Conservation (phyloP, 768 basidiomycete genomes). For the Rhodotorula babjevae region DNA sequence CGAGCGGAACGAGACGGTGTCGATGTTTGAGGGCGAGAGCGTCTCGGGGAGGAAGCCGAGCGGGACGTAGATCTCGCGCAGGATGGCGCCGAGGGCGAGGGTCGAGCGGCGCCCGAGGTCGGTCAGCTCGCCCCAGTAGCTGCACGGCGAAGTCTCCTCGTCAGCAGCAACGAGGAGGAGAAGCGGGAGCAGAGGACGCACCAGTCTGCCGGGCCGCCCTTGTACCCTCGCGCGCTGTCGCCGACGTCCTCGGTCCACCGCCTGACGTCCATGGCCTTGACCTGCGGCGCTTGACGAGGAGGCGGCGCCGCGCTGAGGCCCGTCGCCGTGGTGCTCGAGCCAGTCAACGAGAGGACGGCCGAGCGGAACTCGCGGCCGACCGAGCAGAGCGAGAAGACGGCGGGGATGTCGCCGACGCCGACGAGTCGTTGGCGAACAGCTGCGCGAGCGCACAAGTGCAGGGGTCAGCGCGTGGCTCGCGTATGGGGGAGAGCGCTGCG, state of each 20-base stretch:
- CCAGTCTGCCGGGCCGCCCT: constrained; percentile 15
- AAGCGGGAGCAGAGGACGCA: too few relatives aligned
- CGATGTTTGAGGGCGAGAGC: neutral
- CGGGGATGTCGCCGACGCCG: constrained; percentile 24
- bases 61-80: constrained; percentile 37
- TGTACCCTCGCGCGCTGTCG: neutral
- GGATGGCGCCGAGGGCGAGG: constrained; percentile 26
- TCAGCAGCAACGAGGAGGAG: too few relatives aligned
- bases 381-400: constrained; percentile 23
- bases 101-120: constrained; percentile 40
- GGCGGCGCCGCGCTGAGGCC: neutral
- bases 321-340: too few relatives aligned
- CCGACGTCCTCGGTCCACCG: constrained; percentile 11
- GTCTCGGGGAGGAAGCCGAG: constrained; percentile 35
- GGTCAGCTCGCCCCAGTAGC: constrained; percentile 42
- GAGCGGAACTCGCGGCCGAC: constrained; percentile 22
- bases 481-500: too few relatives aligned
- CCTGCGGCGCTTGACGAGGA: neutral
- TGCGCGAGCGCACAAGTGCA: neutral
- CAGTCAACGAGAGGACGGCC: constrained; percentile 27
- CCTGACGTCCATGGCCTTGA: constrained; percentile 10
- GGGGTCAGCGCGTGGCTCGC: neutral
- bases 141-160: too few relatives aligned
- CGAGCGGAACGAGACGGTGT: constrained; percentile 48
- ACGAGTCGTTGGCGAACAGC: constrained; percentile 26